Evolutionary conservation across 768 basidiomycete genomes (phyloP).

Genomic region (Suillus clintonianus): DNA sequence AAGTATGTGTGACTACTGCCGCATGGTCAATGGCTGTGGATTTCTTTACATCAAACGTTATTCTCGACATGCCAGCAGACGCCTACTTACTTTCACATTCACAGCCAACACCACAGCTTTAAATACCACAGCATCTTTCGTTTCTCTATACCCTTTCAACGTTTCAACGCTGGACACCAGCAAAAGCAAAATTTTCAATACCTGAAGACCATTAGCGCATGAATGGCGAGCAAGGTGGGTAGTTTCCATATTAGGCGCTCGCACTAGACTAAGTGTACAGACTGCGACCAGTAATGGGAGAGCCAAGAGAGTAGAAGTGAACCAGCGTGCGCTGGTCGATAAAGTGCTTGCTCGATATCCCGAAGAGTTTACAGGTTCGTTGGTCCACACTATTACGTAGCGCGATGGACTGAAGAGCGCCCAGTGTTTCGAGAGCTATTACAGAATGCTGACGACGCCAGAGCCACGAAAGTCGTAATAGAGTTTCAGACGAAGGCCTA

Average conservation of each 20-base stretch:
- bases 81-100: neutral
- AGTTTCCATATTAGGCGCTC: neutral
- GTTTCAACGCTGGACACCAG: neutral
- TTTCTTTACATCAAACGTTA: neutral
- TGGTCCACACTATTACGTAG: neutral
- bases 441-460: slow-evolving; percentile 59
- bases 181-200: neutral
- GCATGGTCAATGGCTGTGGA: neutral
- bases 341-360: slow-evolving; percentile 20
- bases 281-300: neutral
- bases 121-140: neutral
- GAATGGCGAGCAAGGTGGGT: neutral
- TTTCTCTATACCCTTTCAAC: neutral
- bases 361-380: slow-evolving; percentile 17
- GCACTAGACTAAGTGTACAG: neutral
- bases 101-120: neutral
- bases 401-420: too few relatives aligned
- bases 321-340: slow-evolving; percentile 17
- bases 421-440: slow-evolving; percentile 53
- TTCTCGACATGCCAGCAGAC: neutral
- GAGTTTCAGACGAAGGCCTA: slow-evolving; percentile 33
- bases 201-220: neutral
- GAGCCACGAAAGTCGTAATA: slow-evolving; percentile 35
- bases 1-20: neutral
- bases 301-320: slow-evolving; percentile 10